Percentiles rank a stretch among this genome's conserved stretches.
These are phyloP conservation scores for Saraca asoca DNA, from an alignment of 331 rosid species.

Conservation along the genomic window DNA sequence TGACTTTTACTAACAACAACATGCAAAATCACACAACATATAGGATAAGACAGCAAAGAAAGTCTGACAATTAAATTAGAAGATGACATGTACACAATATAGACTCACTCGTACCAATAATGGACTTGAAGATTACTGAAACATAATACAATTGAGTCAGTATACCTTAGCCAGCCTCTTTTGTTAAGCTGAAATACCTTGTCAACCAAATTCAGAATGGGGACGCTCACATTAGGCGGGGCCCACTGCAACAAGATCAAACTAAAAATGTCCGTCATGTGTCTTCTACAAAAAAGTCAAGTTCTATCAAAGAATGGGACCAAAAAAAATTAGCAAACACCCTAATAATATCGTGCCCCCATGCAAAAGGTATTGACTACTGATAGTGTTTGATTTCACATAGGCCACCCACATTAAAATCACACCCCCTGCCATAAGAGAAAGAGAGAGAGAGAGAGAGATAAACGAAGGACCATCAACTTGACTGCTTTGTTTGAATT, in stretches of 20 bases:
- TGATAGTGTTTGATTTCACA: no score
- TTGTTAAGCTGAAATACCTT: conserved; percentile 92
- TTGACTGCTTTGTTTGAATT: no score
- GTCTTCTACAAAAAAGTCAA: not conserved
- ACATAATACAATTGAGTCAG: not conserved
- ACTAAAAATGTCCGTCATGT: conserved; percentile 19
- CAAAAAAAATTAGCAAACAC: no score
- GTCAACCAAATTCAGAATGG: conserved; percentile 91
- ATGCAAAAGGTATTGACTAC: no score
- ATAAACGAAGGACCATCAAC: no score
- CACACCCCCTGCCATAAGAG: no score
- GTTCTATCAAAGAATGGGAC: no score
- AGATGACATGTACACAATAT: conserved; percentile 1
- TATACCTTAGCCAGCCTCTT: conserved; percentile 99
- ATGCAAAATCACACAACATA: not conserved
- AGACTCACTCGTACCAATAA: conserved; percentile 20
- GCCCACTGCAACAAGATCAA: conserved; percentile 75
- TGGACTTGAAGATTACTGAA: conserved; percentile 3
- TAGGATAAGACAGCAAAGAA: not conserved
- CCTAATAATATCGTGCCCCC: no score
- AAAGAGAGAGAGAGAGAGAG: no score
- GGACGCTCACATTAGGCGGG: conserved; percentile 92
- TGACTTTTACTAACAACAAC: no score
- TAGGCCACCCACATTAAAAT: no score
- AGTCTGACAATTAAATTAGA: not conserved